Percentiles rank a stretch among this genome's conserved stretches.
Evolutionary conservation across 2,329 filamentous ascomycete species (phyloP).

Genomic region (Aspergillus uvarum): DNA sequence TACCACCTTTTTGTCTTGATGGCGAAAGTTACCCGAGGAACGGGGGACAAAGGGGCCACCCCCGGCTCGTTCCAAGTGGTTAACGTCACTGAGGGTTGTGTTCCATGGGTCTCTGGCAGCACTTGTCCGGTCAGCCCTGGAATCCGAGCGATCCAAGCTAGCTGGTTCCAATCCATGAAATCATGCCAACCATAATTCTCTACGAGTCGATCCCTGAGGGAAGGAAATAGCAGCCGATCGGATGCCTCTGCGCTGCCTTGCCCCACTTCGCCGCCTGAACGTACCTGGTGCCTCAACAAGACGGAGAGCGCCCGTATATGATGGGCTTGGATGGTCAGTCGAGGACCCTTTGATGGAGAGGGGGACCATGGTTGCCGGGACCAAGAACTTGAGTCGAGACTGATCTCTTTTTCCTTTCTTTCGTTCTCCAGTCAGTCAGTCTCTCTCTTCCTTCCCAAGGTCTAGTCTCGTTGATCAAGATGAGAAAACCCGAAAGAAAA

Average conservation of each 20-base stretch:
- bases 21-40: conserved; percentile 8
- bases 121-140: conserved; percentile 6
- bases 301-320: conserved; percentile 1
- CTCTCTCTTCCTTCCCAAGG: neutral
- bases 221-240: conserved; percentile 10
- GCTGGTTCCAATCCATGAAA: conserved; percentile 7
- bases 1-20: neutral
- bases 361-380: neutral
- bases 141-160: neutral
- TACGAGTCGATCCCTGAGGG: neutral
- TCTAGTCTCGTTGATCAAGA: neutral
- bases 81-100: conserved; percentile 18
- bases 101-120: conserved; percentile 2
- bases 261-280: conserved; percentile 2
- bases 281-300: conserved; percentile 13
- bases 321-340: neutral
- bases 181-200: conserved; percentile 4
- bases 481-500: neutral
- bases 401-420: neutral
- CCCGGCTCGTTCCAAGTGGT: conserved; percentile 15
- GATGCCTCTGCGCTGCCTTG: neutral
- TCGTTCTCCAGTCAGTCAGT: neutral
- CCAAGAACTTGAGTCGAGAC: conserved; percentile 5
- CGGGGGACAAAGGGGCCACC: conserved; percentile 8
- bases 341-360: conserved; percentile 4